Conservation (phyloP, 2,329 filamentous ascomycete species). For the Paracamarosporium sp. region DNA sequence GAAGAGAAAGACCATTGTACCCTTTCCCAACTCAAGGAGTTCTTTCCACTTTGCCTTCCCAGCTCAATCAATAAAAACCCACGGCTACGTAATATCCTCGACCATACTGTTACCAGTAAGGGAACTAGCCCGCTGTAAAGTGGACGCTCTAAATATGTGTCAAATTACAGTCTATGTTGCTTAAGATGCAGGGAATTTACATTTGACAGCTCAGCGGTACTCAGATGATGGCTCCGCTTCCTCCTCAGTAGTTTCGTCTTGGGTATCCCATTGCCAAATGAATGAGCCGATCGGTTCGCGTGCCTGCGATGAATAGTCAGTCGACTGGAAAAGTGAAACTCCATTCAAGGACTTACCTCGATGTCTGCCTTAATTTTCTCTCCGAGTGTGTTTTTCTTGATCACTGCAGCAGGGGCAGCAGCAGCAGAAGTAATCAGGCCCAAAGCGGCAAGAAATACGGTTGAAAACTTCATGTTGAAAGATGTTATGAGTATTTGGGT, state of each 20-base stretch:
- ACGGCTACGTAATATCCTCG: not conserved
- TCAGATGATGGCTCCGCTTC: not conserved
- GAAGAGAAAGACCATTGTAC: not conserved
- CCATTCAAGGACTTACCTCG: not conserved
- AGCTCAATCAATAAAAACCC: not conserved
- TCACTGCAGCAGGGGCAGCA: not conserved
- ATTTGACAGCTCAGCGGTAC: too few species aligned
- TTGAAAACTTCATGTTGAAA: not conserved
- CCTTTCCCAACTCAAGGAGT: not conserved
- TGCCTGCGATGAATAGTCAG: not conserved
- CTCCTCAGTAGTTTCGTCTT: not conserved
- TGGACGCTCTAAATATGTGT: too few species aligned
- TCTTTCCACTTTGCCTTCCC: not conserved
- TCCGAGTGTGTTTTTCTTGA: not conserved
- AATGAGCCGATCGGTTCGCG: not conserved
- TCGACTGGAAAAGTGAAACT: not conserved
- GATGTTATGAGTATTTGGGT: not conserved
- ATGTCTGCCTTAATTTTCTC: not conserved
- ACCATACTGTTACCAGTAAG: too few species aligned
- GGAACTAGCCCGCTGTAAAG: too few species aligned
- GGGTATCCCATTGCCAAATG: not conserved
- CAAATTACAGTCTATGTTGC: too few species aligned
- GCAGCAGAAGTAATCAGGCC: not conserved
- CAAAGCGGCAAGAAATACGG: not conserved
- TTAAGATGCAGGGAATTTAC: too few species aligned